Conservation (phyloP, 2,329 filamentous ascomycete genomes). For the Neofusicoccum laricinum region DNA sequence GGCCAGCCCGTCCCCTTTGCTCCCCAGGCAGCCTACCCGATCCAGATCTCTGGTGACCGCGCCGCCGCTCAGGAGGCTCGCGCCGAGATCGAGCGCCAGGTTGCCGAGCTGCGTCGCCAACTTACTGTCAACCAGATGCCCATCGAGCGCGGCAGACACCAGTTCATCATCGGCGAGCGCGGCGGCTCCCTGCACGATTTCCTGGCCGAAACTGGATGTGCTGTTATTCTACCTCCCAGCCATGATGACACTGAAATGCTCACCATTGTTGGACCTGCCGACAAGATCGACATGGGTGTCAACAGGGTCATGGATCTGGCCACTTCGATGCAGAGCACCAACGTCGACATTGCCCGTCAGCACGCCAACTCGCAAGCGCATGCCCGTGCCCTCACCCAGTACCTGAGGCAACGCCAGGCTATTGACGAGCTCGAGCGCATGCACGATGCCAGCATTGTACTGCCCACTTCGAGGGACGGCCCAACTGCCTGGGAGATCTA, state of each 20-base stretch:
- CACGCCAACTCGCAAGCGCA: slow-evolving; percentile 76
- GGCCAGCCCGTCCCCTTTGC: slow-evolving; percentile 68
- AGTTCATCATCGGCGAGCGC: slow-evolving; percentile 87
- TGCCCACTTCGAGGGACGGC: slow-evolving; percentile 66
- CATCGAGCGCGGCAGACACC: slow-evolving; percentile 83
- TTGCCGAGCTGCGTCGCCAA: slow-evolving; percentile 70
- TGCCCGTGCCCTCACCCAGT: slow-evolving; percentile 81
- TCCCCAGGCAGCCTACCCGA: slow-evolving; percentile 71
- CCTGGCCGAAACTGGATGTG: slow-evolving; percentile 84
- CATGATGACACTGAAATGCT: slow-evolving; percentile 78
- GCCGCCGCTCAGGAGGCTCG: slow-evolving; percentile 75
- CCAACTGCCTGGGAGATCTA: slow-evolving; percentile 84
- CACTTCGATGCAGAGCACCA: slow-evolving; percentile 79
- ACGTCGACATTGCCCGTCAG: slow-evolving; percentile 77
- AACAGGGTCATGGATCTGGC: slow-evolving; percentile 87
- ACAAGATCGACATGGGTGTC: slow-evolving; percentile 69
- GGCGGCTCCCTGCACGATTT: slow-evolving; percentile 81
- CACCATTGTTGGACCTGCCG: slow-evolving; percentile 76
- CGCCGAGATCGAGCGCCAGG: slow-evolving; percentile 75
- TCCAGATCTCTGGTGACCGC: slow-evolving; percentile 83
- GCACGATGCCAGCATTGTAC: slow-evolving; percentile 84
- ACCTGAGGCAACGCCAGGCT: slow-evolving; percentile 77
- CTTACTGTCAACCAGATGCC: slow-evolving; percentile 75
- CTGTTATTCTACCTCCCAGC: slow-evolving; percentile 74
- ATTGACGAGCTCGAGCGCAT: slow-evolving; percentile 77